These are phyloP conservation scores for Sanghuangporus sanghuang DNA, from an alignment of 1,284 basidiomycete species.

Conservation along the genomic window DNA sequence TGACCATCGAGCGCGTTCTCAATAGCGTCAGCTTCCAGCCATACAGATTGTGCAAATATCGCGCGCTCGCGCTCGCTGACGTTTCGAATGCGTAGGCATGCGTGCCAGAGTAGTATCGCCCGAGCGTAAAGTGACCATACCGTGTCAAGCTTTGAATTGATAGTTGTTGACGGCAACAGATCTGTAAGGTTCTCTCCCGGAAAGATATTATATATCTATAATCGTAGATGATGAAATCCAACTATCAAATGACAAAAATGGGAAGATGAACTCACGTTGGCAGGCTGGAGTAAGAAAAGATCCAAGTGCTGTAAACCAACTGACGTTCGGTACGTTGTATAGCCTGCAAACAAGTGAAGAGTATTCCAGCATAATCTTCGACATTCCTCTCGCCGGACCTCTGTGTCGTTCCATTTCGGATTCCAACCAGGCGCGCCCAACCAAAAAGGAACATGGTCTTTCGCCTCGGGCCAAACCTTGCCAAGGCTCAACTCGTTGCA, in stretches of 20 bases:
- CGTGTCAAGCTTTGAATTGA: constrained; percentile 49
- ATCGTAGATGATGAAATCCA: background rate
- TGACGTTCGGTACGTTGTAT: constrained; percentile 56
- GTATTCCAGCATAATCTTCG: constrained; percentile 71
- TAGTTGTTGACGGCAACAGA: constrained; percentile 27
- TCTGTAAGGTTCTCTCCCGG: constrained; percentile 56
- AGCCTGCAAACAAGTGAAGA: constrained; percentile 54
- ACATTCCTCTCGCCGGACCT: constrained; percentile 64
- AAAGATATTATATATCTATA: constrained; percentile 62
- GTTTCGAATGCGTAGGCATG: constrained; percentile 54
- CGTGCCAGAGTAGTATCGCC: constrained; percentile 65
- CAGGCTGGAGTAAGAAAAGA: constrained; percentile 57
- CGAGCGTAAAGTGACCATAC: constrained; percentile 70
- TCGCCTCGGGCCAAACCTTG: constrained; percentile 40
- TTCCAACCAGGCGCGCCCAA: constrained; percentile 59
- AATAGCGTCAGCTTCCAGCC: constrained; percentile 66
- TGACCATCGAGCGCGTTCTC: constrained; percentile 59
- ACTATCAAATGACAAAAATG: background rate
- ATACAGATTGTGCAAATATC: constrained; percentile 59
- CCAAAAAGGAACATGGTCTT: constrained; percentile 59
- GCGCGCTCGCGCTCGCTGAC: constrained; percentile 46
- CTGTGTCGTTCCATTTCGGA: constrained; percentile 48
- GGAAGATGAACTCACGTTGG: constrained; percentile 48
- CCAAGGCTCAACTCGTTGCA: constrained; percentile 53
- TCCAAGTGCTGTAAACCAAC: constrained; percentile 36